Conservation (phyloP, 495 filamentous ascomycete species). For the Hyaloscypha bicolor region DNA sequence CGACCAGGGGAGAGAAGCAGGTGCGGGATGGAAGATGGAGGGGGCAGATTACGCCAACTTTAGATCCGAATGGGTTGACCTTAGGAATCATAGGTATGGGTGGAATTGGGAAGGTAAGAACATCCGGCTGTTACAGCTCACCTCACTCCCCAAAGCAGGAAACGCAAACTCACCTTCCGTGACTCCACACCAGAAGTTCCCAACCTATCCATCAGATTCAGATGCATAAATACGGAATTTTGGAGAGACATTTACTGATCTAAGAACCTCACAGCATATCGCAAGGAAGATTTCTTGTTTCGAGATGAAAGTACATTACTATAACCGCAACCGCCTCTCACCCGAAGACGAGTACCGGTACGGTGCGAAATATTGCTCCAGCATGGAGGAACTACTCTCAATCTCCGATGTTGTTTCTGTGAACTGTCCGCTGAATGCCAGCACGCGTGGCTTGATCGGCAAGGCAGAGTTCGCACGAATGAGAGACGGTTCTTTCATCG, state of each 20-base stretch:
- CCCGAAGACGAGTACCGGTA: constrained; percentile 45
- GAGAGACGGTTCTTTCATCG: constrained; percentile 73
- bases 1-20: constrained; percentile 24
- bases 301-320: constrained; percentile 44
- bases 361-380: constrained; percentile 61
- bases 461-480: constrained; percentile 63
- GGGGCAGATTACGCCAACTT: constrained; percentile 51
- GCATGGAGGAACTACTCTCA: constrained; percentile 66
- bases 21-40: constrained; percentile 45
- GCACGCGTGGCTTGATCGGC: constrained; percentile 66
- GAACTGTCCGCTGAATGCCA: constrained; percentile 64
- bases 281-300: constrained; percentile 61
- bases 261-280: constrained; percentile 53
- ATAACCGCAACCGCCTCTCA: constrained; percentile 38
- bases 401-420: constrained; percentile 72
- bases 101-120: constrained; percentile 59
- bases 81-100: constrained; percentile 83
- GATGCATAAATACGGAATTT: neutral
- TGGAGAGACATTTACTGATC: too few species aligned
- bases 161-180: neutral
- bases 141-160: neutral
- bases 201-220: neutral
- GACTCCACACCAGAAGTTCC: neutral
- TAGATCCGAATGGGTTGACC: constrained; percentile 62
- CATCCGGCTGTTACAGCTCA: neutral